A percentile compares a stretch with the other conserved stretches of the same genome.
phyloP scores from a whole-genome alignment of 176 grass and related monocot genomes.

The Guadua angustifolia region DNA sequence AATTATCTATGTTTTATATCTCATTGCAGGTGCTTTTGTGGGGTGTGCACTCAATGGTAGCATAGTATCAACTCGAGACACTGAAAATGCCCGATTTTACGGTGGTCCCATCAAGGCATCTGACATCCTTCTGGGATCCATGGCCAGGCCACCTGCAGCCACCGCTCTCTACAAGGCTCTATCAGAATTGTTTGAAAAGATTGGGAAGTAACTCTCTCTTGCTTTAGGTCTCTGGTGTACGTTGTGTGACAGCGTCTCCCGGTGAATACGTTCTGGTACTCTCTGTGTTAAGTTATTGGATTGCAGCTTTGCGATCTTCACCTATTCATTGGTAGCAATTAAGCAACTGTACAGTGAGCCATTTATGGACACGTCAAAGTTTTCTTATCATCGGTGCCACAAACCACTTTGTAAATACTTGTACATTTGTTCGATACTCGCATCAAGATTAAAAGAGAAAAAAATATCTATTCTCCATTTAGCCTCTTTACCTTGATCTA shows the following conservation, averaged over 20 bases:
- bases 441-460: slow-evolving; percentile 3
- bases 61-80: slow-evolving; percentile 58
- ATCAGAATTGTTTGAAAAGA: slow-evolving; percentile 62
- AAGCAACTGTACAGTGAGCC: slow-evolving; percentile 42
- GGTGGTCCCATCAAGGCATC: slow-evolving; percentile 66
- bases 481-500: not conserved
- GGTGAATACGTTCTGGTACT: slow-evolving; percentile 40
- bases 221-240: not conserved
- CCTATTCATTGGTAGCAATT: slow-evolving; percentile 31
- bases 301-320: not conserved
- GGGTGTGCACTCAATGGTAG: slow-evolving; percentile 84
- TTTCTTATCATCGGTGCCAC: not conserved
- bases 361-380: slow-evolving; percentile 26
- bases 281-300: not conserved
- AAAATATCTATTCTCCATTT: not conserved
- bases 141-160: slow-evolving; percentile 65
- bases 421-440: slow-evolving; percentile 37
- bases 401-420: slow-evolving; percentile 43
- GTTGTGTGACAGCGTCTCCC: not conserved
- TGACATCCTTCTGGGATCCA: slow-evolving; percentile 75
- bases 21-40: slow-evolving; percentile 73
- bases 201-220: slow-evolving; percentile 44
- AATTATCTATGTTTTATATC: slow-evolving; percentile 6
- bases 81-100: slow-evolving; percentile 79
- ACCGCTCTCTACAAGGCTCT: slow-evolving; percentile 68